Evolutionary conservation across 2,329 filamentous ascomycete genomes (phyloP).

Genomic region (Colletotrichum spaethianum): DNA sequence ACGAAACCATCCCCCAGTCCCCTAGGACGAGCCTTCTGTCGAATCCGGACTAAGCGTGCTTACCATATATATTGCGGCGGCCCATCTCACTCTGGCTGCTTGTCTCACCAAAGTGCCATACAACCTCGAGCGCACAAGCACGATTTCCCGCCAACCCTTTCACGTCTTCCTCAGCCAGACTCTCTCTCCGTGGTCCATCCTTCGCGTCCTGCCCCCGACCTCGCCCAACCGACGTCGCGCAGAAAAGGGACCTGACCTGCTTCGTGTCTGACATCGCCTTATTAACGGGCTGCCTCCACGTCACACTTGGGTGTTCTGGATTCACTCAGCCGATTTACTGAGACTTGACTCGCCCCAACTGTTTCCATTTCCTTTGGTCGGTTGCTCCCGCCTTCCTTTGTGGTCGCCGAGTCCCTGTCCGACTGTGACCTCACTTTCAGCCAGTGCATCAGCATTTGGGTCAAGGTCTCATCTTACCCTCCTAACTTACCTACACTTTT

Average conservation of each 20-base stretch:
- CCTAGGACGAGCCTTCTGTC: not conserved
- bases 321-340: slow-evolving; percentile 9
- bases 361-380: slow-evolving; percentile 10
- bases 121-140: slow-evolving; percentile 32
- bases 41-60: not conserved
- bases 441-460: slow-evolving; percentile 14
- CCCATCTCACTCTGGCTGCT: slow-evolving; percentile 24
- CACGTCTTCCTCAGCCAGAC: slow-evolving; percentile 25
- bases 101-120: slow-evolving; percentile 28
- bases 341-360: slow-evolving; percentile 21
- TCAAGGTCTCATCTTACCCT: slow-evolving; percentile 1
- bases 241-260: slow-evolving; percentile 14
- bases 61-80: slow-evolving; percentile 32
- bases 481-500: not conserved
- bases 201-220: slow-evolving; percentile 23
- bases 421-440: slow-evolving; percentile 25
- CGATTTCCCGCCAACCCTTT: slow-evolving; percentile 13
- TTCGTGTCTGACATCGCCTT: slow-evolving; percentile 16
- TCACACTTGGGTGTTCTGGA: slow-evolving; percentile 24
- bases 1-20: slow-evolving; percentile 6
- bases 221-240: slow-evolving; percentile 28
- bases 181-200: slow-evolving; percentile 22
- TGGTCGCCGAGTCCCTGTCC: slow-evolving; percentile 31
- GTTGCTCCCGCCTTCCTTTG: slow-evolving; percentile 32
- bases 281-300: slow-evolving; percentile 19